Evolutionary conservation across 345 rosid species (phyloP).

Genomic region (Citrus maxima): DNA sequence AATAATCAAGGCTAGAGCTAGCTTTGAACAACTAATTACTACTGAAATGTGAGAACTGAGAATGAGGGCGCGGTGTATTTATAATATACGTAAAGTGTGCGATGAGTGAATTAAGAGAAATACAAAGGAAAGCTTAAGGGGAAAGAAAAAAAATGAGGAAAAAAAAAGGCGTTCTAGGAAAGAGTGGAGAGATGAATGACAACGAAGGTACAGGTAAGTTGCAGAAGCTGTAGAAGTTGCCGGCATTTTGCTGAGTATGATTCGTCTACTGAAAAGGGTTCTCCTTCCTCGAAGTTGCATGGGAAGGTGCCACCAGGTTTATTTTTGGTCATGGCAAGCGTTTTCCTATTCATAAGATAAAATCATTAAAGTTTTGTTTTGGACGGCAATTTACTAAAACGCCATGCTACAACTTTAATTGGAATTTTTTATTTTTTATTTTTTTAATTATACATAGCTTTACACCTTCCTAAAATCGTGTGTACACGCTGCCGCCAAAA

Average conservation of each 20-base stretch:
- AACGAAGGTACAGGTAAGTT: constrained; percentile 25
- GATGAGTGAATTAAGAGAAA: too few relatives aligned
- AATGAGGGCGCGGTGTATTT: background rate
- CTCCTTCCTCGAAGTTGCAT: constrained; percentile 52
- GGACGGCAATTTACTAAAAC: background rate
- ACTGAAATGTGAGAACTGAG: too few relatives aligned
- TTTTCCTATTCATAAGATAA: constrained; percentile 1
- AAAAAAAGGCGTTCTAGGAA: constrained; percentile 13
- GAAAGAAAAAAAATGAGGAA: background rate
- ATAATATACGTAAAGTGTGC: background rate
- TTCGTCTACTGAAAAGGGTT: background rate
- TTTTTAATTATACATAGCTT: too few relatives aligned
- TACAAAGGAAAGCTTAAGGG: background rate
- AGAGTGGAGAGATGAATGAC: constrained; percentile 21
- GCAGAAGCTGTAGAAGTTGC: background rate
- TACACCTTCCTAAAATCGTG: too few relatives aligned
- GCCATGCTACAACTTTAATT: background rate
- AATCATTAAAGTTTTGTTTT: background rate
- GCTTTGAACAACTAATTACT: too few relatives aligned
- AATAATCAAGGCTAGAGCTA: too few relatives aligned
- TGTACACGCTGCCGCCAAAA: too few relatives aligned
- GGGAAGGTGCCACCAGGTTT: constrained; percentile 22
- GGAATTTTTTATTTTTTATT: too few relatives aligned
- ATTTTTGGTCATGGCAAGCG: constrained; percentile 4
- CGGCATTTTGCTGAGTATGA: constrained; percentile 2